A percentile compares a stretch with the other conserved stretches of the same genome.
Evolutionary conservation across 768 basidiomycete genomes (phyloP).

Genomic region (Suillus sp.): DNA sequence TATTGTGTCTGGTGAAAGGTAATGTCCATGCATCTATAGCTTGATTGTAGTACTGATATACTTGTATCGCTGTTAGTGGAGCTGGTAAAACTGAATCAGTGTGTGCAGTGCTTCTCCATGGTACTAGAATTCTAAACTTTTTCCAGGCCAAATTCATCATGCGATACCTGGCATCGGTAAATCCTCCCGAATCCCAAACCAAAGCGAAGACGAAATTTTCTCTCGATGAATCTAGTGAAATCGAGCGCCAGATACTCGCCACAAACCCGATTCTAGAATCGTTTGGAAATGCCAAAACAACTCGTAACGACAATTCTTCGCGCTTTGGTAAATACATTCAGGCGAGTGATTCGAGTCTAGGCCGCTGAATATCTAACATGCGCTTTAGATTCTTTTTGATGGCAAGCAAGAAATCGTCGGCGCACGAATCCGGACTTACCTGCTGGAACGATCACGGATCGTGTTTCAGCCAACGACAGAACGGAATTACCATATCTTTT

Average conservation of each 20-base stretch:
- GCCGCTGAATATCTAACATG: constrained; percentile 15
- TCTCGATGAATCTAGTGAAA: constrained; percentile 87
- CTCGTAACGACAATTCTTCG: constrained; percentile 98
- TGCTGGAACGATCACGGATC: constrained; percentile 94
- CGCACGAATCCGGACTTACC: constrained; percentile 97
- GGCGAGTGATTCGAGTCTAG: constrained; percentile 47
- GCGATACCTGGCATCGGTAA: constrained; percentile 97
- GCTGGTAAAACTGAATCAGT: constrained; percentile 99
- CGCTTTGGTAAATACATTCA: constrained; percentile 99
- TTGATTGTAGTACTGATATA: constrained; percentile 8
- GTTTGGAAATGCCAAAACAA: constrained; percentile 99
- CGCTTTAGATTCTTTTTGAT: constrained; percentile 88
- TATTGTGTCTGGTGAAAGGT: constrained; percentile 98
- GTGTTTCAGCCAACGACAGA: constrained; percentile 97
- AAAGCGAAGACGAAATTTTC: constrained; percentile 71
- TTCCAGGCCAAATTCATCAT: constrained; percentile 95
- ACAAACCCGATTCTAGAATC: constrained; percentile 99
- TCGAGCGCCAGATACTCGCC: constrained; percentile 95
- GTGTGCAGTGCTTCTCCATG: constrained; percentile 27
- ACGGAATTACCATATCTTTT: constrained; percentile 99
- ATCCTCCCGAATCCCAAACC: constrained; percentile 67
- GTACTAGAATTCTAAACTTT: constrained; percentile 10
- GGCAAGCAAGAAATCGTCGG: constrained; percentile 96
- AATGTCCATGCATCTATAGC: constrained; percentile 23
- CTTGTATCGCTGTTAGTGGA: constrained; percentile 58